phyloP scores from a whole-genome alignment of 805 yeast species.

The Metschnikowia orientalis region DNA sequence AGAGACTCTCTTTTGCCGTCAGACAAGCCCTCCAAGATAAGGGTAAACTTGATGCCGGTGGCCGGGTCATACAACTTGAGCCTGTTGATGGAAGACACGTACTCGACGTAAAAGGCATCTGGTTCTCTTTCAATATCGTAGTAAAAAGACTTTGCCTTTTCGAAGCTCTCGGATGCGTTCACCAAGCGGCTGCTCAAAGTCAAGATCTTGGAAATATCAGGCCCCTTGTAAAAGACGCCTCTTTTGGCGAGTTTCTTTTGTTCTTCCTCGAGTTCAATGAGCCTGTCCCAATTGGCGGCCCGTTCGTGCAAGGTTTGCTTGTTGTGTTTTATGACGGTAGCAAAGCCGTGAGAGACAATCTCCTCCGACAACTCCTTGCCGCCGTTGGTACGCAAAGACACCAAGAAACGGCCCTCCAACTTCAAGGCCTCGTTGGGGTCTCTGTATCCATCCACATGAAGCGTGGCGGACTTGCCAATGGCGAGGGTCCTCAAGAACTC shows the following conservation, averaged over 20 bases:
- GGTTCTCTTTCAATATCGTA: slow-evolving; percentile 64
- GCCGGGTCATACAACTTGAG: slow-evolving; percentile 62
- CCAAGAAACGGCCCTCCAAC: slow-evolving; percentile 63
- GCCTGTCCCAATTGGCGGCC: slow-evolving; percentile 71
- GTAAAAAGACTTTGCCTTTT: slow-evolving; percentile 70
- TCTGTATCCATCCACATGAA: slow-evolving; percentile 61
- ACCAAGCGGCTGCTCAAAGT: slow-evolving; percentile 59
- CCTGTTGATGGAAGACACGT: slow-evolving; percentile 63
- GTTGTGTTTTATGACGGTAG: slow-evolving; percentile 73
- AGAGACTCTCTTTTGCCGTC: slow-evolving; percentile 35
- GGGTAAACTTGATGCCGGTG: slow-evolving; percentile 63
- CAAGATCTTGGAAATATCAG: slow-evolving; percentile 42
- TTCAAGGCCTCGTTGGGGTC: slow-evolving; percentile 50
- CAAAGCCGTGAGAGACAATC: slow-evolving; percentile 63
- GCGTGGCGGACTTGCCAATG: slow-evolving; percentile 67
- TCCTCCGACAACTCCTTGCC: slow-evolving; percentile 57
- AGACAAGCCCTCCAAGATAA: slow-evolving; percentile 72
- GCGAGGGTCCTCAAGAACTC: slow-evolving; percentile 66
- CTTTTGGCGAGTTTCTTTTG: slow-evolving; percentile 49
- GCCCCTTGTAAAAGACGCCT: slow-evolving; percentile 57
- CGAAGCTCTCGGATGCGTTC: slow-evolving; percentile 72
- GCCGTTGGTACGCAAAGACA: slow-evolving; percentile 44
- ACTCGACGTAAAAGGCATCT: slow-evolving; percentile 69
- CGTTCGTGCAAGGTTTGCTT: slow-evolving; percentile 64
- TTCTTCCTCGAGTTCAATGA: slow-evolving; percentile 62